These are phyloP conservation scores for Prunus fruticosa DNA, from an alignment of 306 rosid species.

Conservation along the genomic window DNA sequence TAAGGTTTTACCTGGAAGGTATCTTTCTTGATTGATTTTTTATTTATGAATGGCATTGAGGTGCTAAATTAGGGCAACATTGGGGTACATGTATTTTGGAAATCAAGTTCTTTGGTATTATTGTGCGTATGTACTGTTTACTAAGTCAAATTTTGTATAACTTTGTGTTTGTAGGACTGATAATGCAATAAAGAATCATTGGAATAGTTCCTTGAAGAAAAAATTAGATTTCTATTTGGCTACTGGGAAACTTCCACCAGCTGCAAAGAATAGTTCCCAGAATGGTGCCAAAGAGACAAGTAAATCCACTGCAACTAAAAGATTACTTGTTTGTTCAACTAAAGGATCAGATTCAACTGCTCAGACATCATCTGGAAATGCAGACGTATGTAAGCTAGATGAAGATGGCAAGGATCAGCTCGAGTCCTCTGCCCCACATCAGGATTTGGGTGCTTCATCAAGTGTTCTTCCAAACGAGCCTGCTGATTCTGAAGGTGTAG, in stretches of 20 bases:
- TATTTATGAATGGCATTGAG: conserved; percentile 17
- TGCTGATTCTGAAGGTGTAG: conserved; percentile 62
- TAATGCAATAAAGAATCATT: conserved; percentile 95
- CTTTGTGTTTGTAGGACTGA: conserved; percentile 66
- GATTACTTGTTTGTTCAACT: conserved; percentile 40
- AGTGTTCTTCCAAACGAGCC: conserved; percentile 56
- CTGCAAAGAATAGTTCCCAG: conserved; percentile 51
- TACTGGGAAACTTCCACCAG: conserved; percentile 89
- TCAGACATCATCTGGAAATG: conserved; percentile 68
- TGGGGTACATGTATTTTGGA: background rate
- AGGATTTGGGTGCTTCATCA: conserved; percentile 56
- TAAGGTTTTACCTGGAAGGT: conserved; percentile 93
- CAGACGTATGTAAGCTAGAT: conserved; percentile 44
- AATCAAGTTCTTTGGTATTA: background rate
- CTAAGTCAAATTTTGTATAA: conserved; percentile 8
- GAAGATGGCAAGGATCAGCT: conserved; percentile 61
- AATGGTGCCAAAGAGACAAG: conserved; percentile 55
- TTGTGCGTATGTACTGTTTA: background rate
- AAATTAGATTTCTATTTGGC: conserved; percentile 81
- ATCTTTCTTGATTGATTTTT: conserved; percentile 26
- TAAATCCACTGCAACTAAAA: conserved; percentile 45
- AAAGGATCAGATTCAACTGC: conserved; percentile 57
- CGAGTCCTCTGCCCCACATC: conserved; percentile 51
- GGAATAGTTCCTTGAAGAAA: conserved; percentile 99
- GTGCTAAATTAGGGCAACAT: conserved; percentile 18